Evolutionary conservation across 1,139 yeast genomes (phyloP).

Genomic region (Yamadazyma sp.): DNA sequence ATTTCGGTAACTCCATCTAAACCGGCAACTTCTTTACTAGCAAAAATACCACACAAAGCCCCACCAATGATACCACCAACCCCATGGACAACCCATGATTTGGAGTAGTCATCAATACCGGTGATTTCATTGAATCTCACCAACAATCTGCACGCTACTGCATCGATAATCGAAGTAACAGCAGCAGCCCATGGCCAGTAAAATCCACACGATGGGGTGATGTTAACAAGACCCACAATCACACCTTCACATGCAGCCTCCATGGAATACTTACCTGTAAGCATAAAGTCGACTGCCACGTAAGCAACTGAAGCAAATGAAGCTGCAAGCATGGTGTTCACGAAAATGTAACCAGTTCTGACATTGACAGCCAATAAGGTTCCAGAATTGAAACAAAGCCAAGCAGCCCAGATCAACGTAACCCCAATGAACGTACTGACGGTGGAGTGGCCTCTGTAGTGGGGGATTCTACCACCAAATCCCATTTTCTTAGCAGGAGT

Average conservation of each 20-base stretch:
- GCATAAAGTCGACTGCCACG: slow-evolving; percentile 61
- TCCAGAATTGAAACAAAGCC: slow-evolving; percentile 98
- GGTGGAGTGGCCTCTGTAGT: slow-evolving; percentile 86
- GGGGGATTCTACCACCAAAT: slow-evolving; percentile 57
- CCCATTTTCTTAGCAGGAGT: slow-evolving; percentile 58
- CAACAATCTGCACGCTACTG: slow-evolving; percentile 76
- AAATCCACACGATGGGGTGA: slow-evolving; percentile 96
- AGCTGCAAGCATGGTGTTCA: slow-evolving; percentile 91
- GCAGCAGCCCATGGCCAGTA: slow-evolving; percentile 90
- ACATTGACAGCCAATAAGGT: slow-evolving; percentile 88
- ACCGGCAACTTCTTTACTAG: slow-evolving; percentile 87
- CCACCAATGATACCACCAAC: slow-evolving; percentile 91
- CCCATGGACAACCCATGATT: slow-evolving; percentile 91
- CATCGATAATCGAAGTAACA: slow-evolving; percentile 78
- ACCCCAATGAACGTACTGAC: slow-evolving; percentile 88
- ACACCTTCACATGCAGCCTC: slow-evolving; percentile 94
- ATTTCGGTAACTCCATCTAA: slow-evolving; percentile 62
- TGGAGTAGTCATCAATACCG: slow-evolving; percentile 90
- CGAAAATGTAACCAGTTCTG: slow-evolving; percentile 90
- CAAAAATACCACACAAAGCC: slow-evolving; percentile 83
- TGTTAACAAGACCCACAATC: slow-evolving; percentile 91
- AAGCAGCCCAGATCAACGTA: slow-evolving; percentile 91
- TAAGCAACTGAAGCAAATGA: slow-evolving; percentile 90
- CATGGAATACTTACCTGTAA: slow-evolving; percentile 78
- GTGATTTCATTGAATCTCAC: slow-evolving; percentile 71